Conservation (phyloP, 73 alveolate species). For the Stentor roeselii region DNA sequence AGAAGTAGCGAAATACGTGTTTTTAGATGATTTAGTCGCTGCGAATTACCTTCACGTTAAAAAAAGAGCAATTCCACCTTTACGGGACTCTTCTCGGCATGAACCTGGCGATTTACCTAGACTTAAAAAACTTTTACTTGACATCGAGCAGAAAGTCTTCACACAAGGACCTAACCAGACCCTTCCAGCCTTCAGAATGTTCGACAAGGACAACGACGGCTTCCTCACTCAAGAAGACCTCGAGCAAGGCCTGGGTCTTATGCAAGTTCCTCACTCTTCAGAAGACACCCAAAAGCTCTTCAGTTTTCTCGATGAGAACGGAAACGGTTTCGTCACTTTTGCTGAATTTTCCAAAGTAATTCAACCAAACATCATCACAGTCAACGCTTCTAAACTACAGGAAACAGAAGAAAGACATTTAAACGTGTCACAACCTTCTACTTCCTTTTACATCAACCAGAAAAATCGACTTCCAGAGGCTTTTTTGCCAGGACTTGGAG, state of each 20-base stretch:
- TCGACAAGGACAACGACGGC: conserved; percentile 17
- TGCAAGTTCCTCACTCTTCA: background rate
- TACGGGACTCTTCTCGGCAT: background rate
- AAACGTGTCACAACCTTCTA: background rate
- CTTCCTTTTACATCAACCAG: background rate
- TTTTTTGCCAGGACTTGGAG: no score
- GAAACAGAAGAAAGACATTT: background rate
- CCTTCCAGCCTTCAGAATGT: background rate
- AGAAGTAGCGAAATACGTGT: background rate
- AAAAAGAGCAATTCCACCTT: conserved; percentile 14
- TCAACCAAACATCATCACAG: conserved; percentile 16
- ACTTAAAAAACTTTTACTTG: background rate
- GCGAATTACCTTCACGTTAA: background rate
- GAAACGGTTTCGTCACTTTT: conserved; percentile 4
- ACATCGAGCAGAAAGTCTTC: background rate
- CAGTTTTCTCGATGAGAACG: conserved; percentile 7
- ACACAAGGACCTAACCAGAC: conserved; percentile 11
- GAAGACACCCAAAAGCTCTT: background rate
- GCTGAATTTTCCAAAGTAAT: conserved; percentile 6
- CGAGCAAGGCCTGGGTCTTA: background rate
- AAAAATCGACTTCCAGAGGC: background rate
- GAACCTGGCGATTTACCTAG: background rate
- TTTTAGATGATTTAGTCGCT: background rate
- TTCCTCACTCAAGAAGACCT: background rate
- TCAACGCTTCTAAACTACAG: background rate